These are phyloP conservation scores for Aspergillus amoenus DNA, from an alignment of 2,329 filamentous ascomycete genomes.

Conservation along the genomic window DNA sequence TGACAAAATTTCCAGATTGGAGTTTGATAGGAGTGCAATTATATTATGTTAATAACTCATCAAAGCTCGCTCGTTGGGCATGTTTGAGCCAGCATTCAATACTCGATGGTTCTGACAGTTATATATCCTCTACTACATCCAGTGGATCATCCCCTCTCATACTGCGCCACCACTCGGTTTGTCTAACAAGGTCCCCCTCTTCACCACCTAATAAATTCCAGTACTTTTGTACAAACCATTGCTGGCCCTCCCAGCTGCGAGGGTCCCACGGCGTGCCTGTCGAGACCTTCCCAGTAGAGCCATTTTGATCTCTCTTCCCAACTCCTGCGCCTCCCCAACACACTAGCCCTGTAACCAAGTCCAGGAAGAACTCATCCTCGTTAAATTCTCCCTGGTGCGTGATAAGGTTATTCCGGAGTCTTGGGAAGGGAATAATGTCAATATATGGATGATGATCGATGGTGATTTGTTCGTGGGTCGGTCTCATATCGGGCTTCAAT, in stretches of 20 bases:
- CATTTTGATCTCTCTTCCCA: slow-evolving; percentile 15
- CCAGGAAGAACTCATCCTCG: slow-evolving; percentile 21
- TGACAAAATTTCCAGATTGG: too few species aligned
- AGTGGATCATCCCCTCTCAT: slow-evolving; percentile 19
- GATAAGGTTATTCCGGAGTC: slow-evolving; percentile 20
- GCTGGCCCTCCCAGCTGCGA: slow-evolving; percentile 47
- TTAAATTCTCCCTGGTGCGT: slow-evolving; percentile 12
- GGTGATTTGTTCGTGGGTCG: slow-evolving; percentile 20
- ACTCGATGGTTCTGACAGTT: too few species aligned
- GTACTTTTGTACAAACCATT: slow-evolving; percentile 48
- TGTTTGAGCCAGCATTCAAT: too few species aligned
- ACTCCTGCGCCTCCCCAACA: slow-evolving; percentile 21
- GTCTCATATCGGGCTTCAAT: slow-evolving; percentile 22
- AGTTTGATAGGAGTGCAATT: too few species aligned
- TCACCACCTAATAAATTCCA: slow-evolving; percentile 35
- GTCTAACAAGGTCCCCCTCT: slow-evolving; percentile 36
- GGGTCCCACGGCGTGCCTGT: slow-evolving; percentile 47
- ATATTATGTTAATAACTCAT: too few species aligned
- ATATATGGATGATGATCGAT: slow-evolving; percentile 19
- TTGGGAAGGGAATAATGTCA: slow-evolving; percentile 21
- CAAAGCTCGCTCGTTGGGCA: too few species aligned
- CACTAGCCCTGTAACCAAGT: slow-evolving; percentile 17
- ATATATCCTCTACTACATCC: slow-evolving; percentile 2
- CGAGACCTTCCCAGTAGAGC: slow-evolving; percentile 14
- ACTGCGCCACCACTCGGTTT: slow-evolving; percentile 24